Percentiles rank a stretch among this genome's conserved stretches.
Evolutionary conservation across 495 filamentous ascomycete species (phyloP).

Genomic region (Neurospora sp.): DNA sequence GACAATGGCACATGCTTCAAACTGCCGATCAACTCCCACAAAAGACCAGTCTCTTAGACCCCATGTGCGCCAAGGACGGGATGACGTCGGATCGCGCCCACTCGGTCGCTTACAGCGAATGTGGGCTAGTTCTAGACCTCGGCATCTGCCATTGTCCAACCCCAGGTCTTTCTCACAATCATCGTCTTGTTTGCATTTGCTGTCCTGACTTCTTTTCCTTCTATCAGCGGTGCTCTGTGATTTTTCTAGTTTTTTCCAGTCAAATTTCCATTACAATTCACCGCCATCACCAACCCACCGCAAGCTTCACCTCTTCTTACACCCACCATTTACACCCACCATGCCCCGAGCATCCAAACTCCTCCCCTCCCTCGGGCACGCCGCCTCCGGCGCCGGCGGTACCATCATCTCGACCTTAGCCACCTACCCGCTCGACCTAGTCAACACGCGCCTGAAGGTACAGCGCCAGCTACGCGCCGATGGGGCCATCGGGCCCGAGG

Average conservation of each 20-base stretch:
- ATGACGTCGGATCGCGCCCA: not conserved
- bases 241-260: not conserved
- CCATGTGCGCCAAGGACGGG: not conserved
- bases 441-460: slow-evolving; percentile 75
- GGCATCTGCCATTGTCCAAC: not conserved
- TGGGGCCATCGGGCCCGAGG: slow-evolving; percentile 18
- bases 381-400: slow-evolving; percentile 67
- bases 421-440: slow-evolving; percentile 77
- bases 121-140: not conserved
- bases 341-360: slow-evolving; percentile 22
- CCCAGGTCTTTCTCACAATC: not conserved
- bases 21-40: not conserved
- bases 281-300: not conserved
- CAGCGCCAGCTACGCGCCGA: slow-evolving; percentile 51
- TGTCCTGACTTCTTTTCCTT: not conserved
- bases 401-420: slow-evolving; percentile 70
- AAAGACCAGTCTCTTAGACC: not conserved
- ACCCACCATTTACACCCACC: not conserved
- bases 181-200: not conserved
- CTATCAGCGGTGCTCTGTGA: not conserved
- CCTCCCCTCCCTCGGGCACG: slow-evolving; percentile 83
- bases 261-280: not conserved
- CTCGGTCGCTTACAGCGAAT: not conserved
- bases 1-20: not conserved
- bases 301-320: not conserved